Evolutionary conservation across 306 rosid species (phyloP), one percentile per base, ranked within the genome.

Genomic region (Carpinus fangiana): DNA sequence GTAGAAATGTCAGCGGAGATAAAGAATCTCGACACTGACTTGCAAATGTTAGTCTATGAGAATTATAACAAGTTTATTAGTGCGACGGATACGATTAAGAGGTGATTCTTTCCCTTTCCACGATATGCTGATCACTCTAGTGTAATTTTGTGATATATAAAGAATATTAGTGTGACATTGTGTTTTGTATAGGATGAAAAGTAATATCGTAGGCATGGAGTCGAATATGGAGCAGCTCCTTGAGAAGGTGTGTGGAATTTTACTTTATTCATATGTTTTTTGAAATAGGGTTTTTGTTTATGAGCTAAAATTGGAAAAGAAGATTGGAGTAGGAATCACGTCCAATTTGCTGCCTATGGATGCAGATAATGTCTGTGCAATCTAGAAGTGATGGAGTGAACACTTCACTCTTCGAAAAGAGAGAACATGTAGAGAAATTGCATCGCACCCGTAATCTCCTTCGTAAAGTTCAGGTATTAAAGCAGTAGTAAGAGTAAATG

Each of bases 11-110:
- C 98, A 2, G 98, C 98, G 20, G 98, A 95, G 82, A 93, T 92
- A n/a, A 95, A 95, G 96, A 95, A 95, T 89, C 97, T 95, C 3
- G 98, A 95, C 77, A 95, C 98, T 12, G 98, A 92, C 80, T 80
- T 95, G 79, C 98, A 95, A 85, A 95, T 92, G 98, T 73, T 95
- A 21, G 98, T 95, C 4, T 95, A 91, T 67, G 98, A 95, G 86
- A 90, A 95, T 81, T 95, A 92, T 81, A 95, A 91, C 82, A 95
- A 92, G 86, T 92, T 95, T 81, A 87, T 95, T 75, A 91, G 98
- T 26, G 97, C 96, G 23, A 95, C 98, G 0, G 98, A 92, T 85
- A 89, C 98, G 8, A 92, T 95, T 12, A 92, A 90, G 87, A 93
- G 96, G 97, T 89, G 55, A 65, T 23, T 70, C 13, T 64, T 57